A percentile compares a stretch with the other conserved stretches of the same genome.
Evolutionary conservation across 2,329 filamentous ascomycete genomes (phyloP).

Genomic region (Pyrenophora teres): DNA sequence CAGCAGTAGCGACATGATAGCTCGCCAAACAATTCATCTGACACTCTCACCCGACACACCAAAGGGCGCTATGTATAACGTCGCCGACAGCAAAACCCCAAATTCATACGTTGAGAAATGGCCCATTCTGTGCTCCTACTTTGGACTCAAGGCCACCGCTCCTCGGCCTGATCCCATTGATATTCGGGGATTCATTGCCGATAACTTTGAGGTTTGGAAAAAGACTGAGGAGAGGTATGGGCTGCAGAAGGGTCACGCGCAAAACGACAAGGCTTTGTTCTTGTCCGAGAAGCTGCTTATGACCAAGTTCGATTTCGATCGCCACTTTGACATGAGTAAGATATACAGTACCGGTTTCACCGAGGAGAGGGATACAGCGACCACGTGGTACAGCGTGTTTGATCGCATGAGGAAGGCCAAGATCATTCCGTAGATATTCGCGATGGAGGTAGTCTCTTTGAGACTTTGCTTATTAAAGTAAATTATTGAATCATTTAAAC

Average conservation of each 20-base stretch:
- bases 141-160: conserved; percentile 50
- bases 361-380: conserved; percentile 48
- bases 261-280: conserved; percentile 43
- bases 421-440: conserved; percentile 42
- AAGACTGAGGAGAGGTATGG: conserved; percentile 29
- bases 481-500: too few species aligned
- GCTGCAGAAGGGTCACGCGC: conserved; percentile 47
- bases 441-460: too few species aligned
- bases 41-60: conserved; percentile 46
- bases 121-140: conserved; percentile 53
- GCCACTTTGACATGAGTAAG: conserved; percentile 53
- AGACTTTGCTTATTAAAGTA: too few species aligned
- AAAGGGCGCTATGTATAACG: conserved; percentile 49
- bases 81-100: conserved; percentile 46
- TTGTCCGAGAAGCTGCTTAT: conserved; percentile 53
- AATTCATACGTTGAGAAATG: conserved; percentile 52
- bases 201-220: conserved; percentile 31
- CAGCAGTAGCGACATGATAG: conserved; percentile 48
- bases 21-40: conserved; percentile 50
- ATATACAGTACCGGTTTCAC: conserved; percentile 50
- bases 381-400: conserved; percentile 51
- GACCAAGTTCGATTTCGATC: conserved; percentile 52
- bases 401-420: conserved; percentile 52
- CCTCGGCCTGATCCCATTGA: conserved; percentile 23
- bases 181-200: conserved; percentile 37